Conservation (phyloP, 2,329 filamentous ascomycete species). For the Dactylellina cionopaga region DNA sequence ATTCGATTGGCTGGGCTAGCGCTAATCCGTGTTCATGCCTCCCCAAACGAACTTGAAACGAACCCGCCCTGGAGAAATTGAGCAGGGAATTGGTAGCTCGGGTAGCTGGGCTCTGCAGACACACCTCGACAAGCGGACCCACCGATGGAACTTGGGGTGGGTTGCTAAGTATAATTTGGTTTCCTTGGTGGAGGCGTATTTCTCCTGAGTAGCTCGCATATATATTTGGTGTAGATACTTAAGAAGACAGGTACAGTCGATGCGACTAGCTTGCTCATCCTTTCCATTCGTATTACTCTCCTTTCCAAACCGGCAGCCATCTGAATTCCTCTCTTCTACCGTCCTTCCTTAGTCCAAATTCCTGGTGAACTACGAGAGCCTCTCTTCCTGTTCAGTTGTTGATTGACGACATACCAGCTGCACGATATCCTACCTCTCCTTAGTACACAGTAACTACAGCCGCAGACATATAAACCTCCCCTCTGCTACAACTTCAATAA, state of each 20-base stretch:
- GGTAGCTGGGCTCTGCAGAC: constrained; percentile 34
- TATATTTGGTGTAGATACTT: constrained; percentile 42
- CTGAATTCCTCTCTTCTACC: constrained; percentile 28
- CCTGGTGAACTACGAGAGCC: constrained; percentile 29
- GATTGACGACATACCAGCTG: constrained; percentile 40
- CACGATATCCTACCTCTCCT: constrained; percentile 1
- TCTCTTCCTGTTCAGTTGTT: constrained; percentile 7
- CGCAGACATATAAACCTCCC: constrained; percentile 32
- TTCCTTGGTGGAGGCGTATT: constrained; percentile 22
- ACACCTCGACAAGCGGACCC: constrained; percentile 22
- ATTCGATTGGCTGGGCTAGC: constrained; percentile 47
- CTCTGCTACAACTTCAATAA: constrained; percentile 10
- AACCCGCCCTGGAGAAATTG: constrained; percentile 30
- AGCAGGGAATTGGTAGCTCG: constrained; percentile 50
- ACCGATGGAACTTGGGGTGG: constrained; percentile 16
- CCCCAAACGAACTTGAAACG: constrained; percentile 52
- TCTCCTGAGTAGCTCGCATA: constrained; percentile 44
- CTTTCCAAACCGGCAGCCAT: constrained; percentile 29
- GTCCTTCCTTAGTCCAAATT: constrained; percentile 10
- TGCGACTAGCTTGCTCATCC: constrained; percentile 11
- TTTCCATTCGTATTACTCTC: constrained; percentile 33
- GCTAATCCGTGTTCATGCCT: constrained; percentile 52
- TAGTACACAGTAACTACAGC: constrained; percentile 2
- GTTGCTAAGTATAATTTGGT: not conserved
- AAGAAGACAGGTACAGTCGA: constrained; percentile 51